phyloP scores from a whole-genome alignment of 1,139 yeast species.

The Lodderomyces margitis region DNA sequence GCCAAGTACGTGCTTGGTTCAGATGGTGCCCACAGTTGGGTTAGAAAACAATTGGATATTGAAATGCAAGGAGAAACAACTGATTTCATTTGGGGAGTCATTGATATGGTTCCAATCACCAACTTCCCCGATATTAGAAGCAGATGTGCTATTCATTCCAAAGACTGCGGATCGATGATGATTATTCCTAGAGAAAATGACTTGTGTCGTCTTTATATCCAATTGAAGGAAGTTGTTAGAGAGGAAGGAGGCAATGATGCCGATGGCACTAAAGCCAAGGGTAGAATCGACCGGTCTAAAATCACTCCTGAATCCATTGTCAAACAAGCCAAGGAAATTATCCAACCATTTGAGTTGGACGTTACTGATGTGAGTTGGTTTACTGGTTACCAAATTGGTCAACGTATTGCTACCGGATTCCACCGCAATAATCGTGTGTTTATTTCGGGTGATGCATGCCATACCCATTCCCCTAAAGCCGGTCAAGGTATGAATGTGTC shows the following conservation, averaged over 20 bases:
- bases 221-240: slow-evolving; percentile 24
- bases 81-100: slow-evolving; percentile 37
- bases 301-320: slow-evolving; percentile 27
- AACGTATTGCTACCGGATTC: slow-evolving; percentile 30
- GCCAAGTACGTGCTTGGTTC: slow-evolving; percentile 35
- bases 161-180: slow-evolving; percentile 30
- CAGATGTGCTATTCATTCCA: slow-evolving; percentile 33
- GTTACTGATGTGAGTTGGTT: slow-evolving; percentile 29
- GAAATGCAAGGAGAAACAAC: slow-evolving; percentile 35
- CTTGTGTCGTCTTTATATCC: slow-evolving; percentile 29
- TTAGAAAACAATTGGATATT: slow-evolving; percentile 23
- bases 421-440: slow-evolving; percentile 23
- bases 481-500: slow-evolving; percentile 40
- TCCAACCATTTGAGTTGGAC: slow-evolving; percentile 29
- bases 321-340: slow-evolving; percentile 26
- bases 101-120: slow-evolving; percentile 34
- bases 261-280: slow-evolving; percentile 15
- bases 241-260: slow-evolving; percentile 13
- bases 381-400: slow-evolving; percentile 37
- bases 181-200: slow-evolving; percentile 35
- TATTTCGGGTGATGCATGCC: slow-evolving; percentile 39
- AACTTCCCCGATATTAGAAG: slow-evolving; percentile 36
- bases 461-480: slow-evolving; percentile 39
- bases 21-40: slow-evolving; percentile 40
- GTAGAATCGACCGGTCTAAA: slow-evolving; percentile 28